These are phyloP conservation scores for Carex scoparia DNA, from an alignment of 176 grass and related monocot species.

Conservation along the genomic window DNA sequence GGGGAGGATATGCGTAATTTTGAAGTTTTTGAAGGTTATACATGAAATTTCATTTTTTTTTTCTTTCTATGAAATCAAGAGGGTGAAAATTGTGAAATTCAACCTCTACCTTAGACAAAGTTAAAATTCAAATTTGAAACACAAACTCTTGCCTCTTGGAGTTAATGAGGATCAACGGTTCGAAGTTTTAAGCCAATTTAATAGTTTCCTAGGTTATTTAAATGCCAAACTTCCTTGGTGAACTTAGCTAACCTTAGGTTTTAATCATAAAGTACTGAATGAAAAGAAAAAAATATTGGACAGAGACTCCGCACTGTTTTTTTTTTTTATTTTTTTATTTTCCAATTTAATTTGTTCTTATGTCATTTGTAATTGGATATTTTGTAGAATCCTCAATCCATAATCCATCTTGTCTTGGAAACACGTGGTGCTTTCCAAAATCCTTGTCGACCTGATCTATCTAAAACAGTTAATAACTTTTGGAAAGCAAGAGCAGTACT, in stretches of 20 bases:
- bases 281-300: background rate
- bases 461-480: background rate
- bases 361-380: background rate
- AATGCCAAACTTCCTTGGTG: background rate
- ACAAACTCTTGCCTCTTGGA: too few species aligned
- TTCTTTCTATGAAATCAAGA: too few species aligned
- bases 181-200: background rate
- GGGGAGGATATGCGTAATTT: too few species aligned
- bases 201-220: background rate
- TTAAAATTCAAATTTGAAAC: too few species aligned
- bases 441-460: background rate
- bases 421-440: background rate
- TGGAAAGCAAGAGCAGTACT: background rate
- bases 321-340: background rate
- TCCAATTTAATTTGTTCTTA: background rate
- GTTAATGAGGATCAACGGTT: too few species aligned
- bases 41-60: too few species aligned
- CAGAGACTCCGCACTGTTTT: background rate
- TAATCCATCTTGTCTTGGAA: background rate
- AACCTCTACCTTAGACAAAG: too few species aligned
- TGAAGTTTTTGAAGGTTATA: too few species aligned
- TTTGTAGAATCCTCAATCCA: constrained; percentile 15
- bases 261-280: background rate
- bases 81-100: too few species aligned
- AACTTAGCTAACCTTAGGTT: background rate